Evolutionary conservation across 1,284 basidiomycete genomes (phyloP).

Genomic region (Ceratorhiza oryzae-sativae): DNA sequence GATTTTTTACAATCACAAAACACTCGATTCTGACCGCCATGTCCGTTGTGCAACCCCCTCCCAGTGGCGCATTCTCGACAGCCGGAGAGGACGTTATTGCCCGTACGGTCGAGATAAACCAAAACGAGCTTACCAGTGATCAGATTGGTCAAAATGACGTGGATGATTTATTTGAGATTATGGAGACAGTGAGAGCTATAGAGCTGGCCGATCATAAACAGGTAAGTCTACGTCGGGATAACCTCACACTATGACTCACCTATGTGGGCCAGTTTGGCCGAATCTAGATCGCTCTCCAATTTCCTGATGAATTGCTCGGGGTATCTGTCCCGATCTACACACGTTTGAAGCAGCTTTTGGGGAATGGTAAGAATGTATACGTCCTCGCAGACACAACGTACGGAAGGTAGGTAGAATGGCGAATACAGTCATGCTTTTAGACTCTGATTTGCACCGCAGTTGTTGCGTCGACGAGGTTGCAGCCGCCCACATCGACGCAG

Average conservation of each 20-base stretch:
- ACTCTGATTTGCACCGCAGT: conserved; percentile 55
- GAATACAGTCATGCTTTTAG: not conserved
- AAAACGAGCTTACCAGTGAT: conserved; percentile 51
- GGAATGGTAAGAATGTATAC: conserved; percentile 70
- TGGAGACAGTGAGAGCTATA: conserved; percentile 62
- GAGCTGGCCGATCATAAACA: conserved; percentile 62
- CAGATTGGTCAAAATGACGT: conserved; percentile 51
- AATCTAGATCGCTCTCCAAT: conserved; percentile 86
- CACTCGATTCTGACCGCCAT: conserved; percentile 7
- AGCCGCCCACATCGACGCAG: conserved; percentile 92
- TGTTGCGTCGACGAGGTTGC: conserved; percentile 98
- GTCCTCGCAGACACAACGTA: conserved; percentile 97
- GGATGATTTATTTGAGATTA: conserved; percentile 68
- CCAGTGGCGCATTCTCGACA: conserved; percentile 58
- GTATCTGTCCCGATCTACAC: conserved; percentile 90
- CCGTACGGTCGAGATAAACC: conserved; percentile 58
- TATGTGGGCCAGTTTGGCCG: conserved; percentile 23
- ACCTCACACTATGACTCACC: conserved; percentile 12
- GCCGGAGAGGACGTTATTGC: conserved; percentile 68
- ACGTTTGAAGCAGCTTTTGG: conserved; percentile 65
- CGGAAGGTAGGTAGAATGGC: conserved; percentile 70
- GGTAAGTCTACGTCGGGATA: conserved; percentile 53
- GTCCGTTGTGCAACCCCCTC: conserved; percentile 22
- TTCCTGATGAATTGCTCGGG: conserved; percentile 91
- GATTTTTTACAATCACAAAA: not conserved